phyloP scores from a whole-genome alignment of 2,329 filamentous ascomycete genomes.

The Aspergillus brasiliensis region DNA sequence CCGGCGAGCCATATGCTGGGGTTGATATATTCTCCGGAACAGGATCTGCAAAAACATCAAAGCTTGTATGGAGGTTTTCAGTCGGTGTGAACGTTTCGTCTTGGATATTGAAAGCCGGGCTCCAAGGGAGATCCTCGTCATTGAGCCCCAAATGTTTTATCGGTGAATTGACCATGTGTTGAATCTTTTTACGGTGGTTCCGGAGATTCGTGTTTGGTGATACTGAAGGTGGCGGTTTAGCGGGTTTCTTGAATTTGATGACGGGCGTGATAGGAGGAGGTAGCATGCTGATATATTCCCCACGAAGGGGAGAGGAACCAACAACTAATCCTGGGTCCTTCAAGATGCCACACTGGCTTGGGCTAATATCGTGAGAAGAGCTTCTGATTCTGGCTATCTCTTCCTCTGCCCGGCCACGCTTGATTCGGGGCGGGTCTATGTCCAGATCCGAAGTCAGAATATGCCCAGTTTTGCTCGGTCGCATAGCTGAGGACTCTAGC shows the following conservation, averaged over 20 bases:
- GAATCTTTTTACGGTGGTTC: conserved; percentile 81
- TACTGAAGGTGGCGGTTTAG: conserved; percentile 70
- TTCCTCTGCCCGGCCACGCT: conserved; percentile 88
- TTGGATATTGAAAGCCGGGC: conserved; percentile 55
- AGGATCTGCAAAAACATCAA: conserved; percentile 59
- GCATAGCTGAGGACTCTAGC: conserved; percentile 83
- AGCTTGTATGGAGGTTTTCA: conserved; percentile 51
- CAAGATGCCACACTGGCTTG: conserved; percentile 56
- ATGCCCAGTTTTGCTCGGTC: conserved; percentile 65
- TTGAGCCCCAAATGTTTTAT: conserved; percentile 50
- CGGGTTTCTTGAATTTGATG: conserved; percentile 73
- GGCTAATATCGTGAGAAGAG: conserved; percentile 85
- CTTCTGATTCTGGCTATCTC: conserved; percentile 91
- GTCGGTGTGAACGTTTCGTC: conserved; percentile 46
- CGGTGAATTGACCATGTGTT: conserved; percentile 78
- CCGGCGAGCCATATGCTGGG: conserved; percentile 53
- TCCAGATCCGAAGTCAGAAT: conserved; percentile 73
- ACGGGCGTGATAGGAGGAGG: conserved; percentile 79
- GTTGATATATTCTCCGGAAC: conserved; percentile 41
- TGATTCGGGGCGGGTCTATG: conserved; percentile 75
- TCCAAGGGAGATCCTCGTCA: conserved; percentile 47
- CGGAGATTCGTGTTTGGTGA: conserved; percentile 92
- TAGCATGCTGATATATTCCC: conserved; percentile 60
- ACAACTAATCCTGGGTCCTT: conserved; percentile 36
- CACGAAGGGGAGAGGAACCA: conserved; percentile 71